These are phyloP conservation scores for Dendrostoma leiphaemia DNA, from an alignment of 2,329 filamentous ascomycete genomes.

Conservation along the genomic window DNA sequence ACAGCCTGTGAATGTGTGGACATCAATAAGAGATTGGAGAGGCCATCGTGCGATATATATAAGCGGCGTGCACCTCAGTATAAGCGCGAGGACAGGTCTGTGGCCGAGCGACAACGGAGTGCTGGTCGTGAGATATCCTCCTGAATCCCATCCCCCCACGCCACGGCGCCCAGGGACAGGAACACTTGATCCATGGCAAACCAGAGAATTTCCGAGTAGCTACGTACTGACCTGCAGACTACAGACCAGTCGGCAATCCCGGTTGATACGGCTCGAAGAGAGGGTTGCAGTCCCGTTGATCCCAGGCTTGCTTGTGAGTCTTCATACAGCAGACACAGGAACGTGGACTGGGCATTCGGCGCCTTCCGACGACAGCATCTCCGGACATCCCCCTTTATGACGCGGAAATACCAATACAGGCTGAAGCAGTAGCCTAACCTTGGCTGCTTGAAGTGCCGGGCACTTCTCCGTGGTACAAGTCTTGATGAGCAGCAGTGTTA, in stretches of 20 bases:
- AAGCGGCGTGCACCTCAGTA: no score
- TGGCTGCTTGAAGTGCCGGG: background rate
- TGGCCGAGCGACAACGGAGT: background rate
- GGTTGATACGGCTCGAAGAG: background rate
- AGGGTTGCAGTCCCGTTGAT: conserved; percentile 2
- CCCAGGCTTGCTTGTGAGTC: background rate
- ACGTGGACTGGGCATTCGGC: no score
- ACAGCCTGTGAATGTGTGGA: background rate
- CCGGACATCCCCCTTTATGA: no score
- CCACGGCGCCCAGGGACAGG: background rate
- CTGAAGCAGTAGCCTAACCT: no score
- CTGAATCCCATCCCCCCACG: background rate
- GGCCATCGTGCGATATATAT: no score
- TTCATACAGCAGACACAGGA: background rate
- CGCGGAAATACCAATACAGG: no score
- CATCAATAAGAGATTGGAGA: background rate
- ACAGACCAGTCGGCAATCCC: background rate
- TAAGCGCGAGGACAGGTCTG: background rate
- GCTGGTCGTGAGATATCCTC: background rate
- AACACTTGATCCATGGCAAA: conserved; percentile 5
- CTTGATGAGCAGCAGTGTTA: no score
- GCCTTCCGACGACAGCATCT: no score
- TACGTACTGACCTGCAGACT: no score
- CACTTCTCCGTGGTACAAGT: no score
- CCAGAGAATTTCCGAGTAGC: conserved; percentile 7